A percentile compares a stretch with the other conserved stretches of the same genome.
Conservation (phyloP, 768 basidiomycete genomes). For the Suillus bovinus region DNA sequence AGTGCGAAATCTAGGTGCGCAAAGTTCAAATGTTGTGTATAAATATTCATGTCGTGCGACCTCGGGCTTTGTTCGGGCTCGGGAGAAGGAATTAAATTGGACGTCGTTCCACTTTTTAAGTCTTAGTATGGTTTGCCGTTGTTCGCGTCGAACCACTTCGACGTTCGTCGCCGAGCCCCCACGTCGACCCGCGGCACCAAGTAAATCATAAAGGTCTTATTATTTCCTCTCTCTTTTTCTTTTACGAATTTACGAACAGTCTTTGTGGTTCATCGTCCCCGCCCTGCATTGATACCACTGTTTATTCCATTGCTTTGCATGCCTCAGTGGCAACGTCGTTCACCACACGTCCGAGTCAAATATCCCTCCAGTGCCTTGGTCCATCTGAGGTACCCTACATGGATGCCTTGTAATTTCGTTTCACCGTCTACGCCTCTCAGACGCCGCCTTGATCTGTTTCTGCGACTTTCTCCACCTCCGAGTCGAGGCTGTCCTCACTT, state of each 20-base stretch:
- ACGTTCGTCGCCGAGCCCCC: not conserved
- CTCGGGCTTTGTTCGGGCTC: too few relatives aligned
- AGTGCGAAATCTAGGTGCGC: too few relatives aligned
- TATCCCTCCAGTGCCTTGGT: not conserved
- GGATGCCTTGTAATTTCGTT: constrained; percentile 9
- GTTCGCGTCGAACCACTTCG: constrained; percentile 1
- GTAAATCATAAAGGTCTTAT: not conserved
- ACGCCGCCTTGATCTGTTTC: not conserved
- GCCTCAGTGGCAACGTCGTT: not conserved
- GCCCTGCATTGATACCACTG: not conserved
- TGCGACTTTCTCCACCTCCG: not conserved
- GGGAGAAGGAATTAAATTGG: constrained; percentile 1
- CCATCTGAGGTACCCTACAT: constrained; percentile 2
- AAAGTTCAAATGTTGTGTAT: too few relatives aligned
- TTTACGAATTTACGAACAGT: not conserved
- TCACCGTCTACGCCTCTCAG: constrained; percentile 7
- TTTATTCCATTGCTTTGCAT: not conserved
- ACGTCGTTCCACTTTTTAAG: constrained; percentile 12
- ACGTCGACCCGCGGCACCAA: too few relatives aligned
- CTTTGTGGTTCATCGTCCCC: not conserved
- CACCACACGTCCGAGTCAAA: not conserved
- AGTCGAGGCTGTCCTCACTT: not conserved
- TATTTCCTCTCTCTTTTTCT: not conserved
- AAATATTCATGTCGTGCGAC: too few relatives aligned
- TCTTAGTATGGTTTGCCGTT: not conserved